These are phyloP conservation scores for Fomitopsis schrenkii DNA, from an alignment of 1,284 basidiomycete species.

Conservation along the genomic window DNA sequence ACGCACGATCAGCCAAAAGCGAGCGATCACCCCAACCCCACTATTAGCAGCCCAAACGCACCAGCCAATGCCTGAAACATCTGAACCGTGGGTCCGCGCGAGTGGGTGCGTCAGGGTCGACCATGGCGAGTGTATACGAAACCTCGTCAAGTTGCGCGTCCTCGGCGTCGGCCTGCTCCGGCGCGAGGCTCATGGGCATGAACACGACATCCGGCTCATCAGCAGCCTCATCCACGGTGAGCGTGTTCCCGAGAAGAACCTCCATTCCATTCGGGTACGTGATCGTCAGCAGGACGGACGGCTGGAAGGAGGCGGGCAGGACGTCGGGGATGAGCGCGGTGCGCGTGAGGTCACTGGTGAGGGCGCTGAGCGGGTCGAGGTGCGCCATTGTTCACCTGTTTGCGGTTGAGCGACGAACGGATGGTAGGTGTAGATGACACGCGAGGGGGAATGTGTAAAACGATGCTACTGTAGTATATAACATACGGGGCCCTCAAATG, in stretches of 20 bases:
- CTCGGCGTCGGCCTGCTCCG: slow-evolving; percentile 23
- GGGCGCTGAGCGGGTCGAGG: slow-evolving; percentile 37
- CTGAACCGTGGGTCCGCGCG: slow-evolving; percentile 48
- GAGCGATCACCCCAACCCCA: too few relatives aligned
- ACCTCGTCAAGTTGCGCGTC: slow-evolving; percentile 27
- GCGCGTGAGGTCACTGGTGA: slow-evolving; percentile 35
- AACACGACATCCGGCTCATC: slow-evolving; percentile 52
- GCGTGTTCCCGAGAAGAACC: slow-evolving; percentile 45
- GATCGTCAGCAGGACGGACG: slow-evolving; percentile 50
- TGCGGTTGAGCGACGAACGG: too few relatives aligned
- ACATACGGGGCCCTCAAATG: too few relatives aligned
- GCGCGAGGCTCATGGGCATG: slow-evolving; percentile 38
- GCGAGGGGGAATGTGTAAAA: too few relatives aligned
- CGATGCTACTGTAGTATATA: too few relatives aligned
- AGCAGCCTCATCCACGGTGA: slow-evolving; percentile 42
- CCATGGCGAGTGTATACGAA: slow-evolving; percentile 60
- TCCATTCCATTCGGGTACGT: slow-evolving; percentile 47
- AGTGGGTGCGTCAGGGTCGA: slow-evolving; percentile 68
- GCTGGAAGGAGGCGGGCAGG: slow-evolving; percentile 42
- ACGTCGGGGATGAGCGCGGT: slow-evolving; percentile 55
- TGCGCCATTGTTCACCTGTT: slow-evolving; percentile 7
- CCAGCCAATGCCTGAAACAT: slow-evolving; percentile 66
- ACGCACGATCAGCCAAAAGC: not conserved
- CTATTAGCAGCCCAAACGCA: slow-evolving; percentile 19
- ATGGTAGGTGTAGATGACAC: too few relatives aligned